A percentile compares a stretch with the other conserved stretches of the same genome.
These are phyloP conservation scores for Elongisporangium senticosum DNA, from an alignment of 352 stramenopile species.

Conservation along the genomic window DNA sequence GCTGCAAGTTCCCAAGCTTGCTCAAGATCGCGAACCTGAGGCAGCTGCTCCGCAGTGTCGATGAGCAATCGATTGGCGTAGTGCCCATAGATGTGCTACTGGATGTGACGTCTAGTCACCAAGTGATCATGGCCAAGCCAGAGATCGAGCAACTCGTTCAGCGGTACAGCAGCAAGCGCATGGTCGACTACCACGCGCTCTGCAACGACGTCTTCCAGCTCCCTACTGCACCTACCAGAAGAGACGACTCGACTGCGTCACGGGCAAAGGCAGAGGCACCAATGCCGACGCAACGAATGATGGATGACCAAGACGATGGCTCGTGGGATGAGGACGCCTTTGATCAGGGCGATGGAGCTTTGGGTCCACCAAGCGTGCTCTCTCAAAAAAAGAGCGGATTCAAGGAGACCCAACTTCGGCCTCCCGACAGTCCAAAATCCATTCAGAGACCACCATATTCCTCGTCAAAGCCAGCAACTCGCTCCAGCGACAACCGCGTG, in stretches of 20 bases:
- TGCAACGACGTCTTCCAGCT: constrained; percentile 37
- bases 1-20: background rate
- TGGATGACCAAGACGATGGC: background rate
- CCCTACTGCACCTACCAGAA: background rate
- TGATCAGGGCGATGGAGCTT: background rate
- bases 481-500: constrained; percentile 19
- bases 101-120: constrained; percentile 18
- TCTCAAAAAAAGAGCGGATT: background rate
- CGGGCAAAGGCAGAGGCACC: background rate
- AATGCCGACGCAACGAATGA: background rate
- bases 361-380: background rate
- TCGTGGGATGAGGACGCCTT: background rate
- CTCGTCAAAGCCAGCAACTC: background rate
- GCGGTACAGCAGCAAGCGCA: constrained; percentile 24
- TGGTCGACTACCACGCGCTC: constrained; percentile 26
- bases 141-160: constrained; percentile 26
- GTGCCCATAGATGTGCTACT: constrained; percentile 22
- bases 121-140: constrained; percentile 16
- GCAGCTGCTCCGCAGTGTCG: background rate
- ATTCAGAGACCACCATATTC: background rate
- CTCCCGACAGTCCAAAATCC: background rate
- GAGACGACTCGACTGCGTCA: background rate
- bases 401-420: background rate
- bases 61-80: constrained; percentile 4
- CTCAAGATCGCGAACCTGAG: constrained; percentile 2